These are phyloP conservation scores for Mallotus repandus DNA, from an alignment of 441 rosid species.

Conservation along the genomic window DNA sequence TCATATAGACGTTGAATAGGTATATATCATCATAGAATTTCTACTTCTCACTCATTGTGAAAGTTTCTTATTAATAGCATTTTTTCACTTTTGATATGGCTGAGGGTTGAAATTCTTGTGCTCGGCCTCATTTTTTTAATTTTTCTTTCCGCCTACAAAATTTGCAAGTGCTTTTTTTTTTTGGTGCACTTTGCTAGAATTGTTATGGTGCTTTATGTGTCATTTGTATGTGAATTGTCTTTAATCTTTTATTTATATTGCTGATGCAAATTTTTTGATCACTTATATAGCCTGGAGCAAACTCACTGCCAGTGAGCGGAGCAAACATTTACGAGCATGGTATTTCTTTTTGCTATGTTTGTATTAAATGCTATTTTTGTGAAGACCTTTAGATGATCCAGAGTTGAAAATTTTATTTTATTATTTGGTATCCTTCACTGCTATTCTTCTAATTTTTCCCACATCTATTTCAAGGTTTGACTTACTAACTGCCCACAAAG, in stretches of 20 bases:
- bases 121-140: not conserved
- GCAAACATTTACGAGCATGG: conserved; percentile 78
- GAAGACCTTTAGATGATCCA: conserved; percentile 11
- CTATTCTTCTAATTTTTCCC: conserved; percentile 14
- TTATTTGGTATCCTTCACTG: not conserved
- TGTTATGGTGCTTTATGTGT: not conserved
- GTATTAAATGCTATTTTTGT: not conserved
- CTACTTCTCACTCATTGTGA: not conserved
- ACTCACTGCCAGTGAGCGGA: conserved; percentile 80
- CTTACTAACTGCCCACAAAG: conserved; percentile 73
- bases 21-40: not conserved
- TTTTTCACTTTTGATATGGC: not conserved
- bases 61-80: not conserved
- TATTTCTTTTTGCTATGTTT: conserved; percentile 26
- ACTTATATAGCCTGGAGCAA: conserved; percentile 81
- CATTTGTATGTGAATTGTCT: conserved; percentile 3
- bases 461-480: conserved; percentile 62
- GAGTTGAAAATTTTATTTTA: too few species aligned
- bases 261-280: conserved; percentile 12
- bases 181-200: conserved; percentile 9
- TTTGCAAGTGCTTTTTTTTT: not conserved
- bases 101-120: not conserved
- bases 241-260: conserved; percentile 1
- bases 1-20: not conserved
- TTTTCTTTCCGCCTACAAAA: not conserved